Base-by-base conservation (phyloP, 768 basidiomycete species). In the Kwoniella bestiolae region DNA sequence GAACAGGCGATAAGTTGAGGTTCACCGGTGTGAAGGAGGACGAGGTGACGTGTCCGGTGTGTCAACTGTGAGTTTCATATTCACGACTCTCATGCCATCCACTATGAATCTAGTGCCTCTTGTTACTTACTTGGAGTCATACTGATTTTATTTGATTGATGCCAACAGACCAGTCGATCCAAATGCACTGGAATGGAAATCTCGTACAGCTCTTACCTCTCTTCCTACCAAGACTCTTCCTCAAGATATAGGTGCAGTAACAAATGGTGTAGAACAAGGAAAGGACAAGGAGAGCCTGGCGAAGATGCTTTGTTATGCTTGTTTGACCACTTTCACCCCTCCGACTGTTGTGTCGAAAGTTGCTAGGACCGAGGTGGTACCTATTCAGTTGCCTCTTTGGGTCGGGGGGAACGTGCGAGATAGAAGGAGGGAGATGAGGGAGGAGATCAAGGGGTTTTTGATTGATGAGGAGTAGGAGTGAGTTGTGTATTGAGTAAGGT, bases 1-100 rank as follows among this genome's bases (percentile, higher is more conserved):
- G 77, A 32, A 80, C 79, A 5, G 79, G 79, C 2, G 78, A 79
- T 47, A 80, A 80, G 53, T 70, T 80, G 18, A 68, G 71, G 18
- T 80, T 79, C 63, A 57, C 72, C 9, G 75, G 78, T 5, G 47
- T 64, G 28, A 41, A 32, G 3, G 60, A 61, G 32, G 11, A 56
- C 12, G 50, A 55, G 2, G 56, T 45, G 0, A 21, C 63, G 1
- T 79, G 78, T 67, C 78, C 78, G 1, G 44, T 77, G 2, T 79
- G 78, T 57, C 61, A 73, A 45, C 64, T 72, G 79, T 79, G 51
- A 60, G 77, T 75, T 11, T 4, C n/a, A 21, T 16, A 3, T 47
- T 6, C 8, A 21, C 14, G 45, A 11, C 23, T 6, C 14, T 47
- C 45, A 8, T 8, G 38, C 38, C 18, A 8, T 18, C 18, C 18